Evolutionary conservation across 2,329 filamentous ascomycete genomes (phyloP).

Genomic region (Arthrobotrys megalospora): DNA sequence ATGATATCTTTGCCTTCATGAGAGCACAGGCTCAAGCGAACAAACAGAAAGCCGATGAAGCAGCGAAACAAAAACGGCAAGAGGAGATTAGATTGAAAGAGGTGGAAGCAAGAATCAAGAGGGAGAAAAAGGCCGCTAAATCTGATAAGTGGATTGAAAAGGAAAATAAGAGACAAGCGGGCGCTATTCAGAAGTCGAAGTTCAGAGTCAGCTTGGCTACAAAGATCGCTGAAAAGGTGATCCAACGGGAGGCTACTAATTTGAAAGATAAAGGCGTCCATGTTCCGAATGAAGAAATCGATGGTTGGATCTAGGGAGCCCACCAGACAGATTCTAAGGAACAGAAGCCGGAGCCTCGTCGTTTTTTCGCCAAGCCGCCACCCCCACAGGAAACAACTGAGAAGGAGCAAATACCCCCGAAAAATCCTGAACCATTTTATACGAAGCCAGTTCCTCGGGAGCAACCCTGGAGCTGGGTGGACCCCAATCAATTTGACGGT

Average conservation of each 20-base stretch:
- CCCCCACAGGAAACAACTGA: neutral
- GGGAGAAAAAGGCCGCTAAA: constrained; percentile 18
- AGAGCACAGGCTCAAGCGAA: neutral
- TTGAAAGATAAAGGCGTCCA: constrained; percentile 4
- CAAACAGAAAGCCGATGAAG: neutral
- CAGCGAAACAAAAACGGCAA: neutral
- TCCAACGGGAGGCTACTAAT: neutral
- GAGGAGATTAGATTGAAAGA: neutral
- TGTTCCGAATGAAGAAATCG: constrained; percentile 4
- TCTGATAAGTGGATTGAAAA: neutral
- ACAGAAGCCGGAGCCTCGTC: neutral
- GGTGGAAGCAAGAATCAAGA: constrained; percentile 4
- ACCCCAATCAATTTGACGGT: neutral
- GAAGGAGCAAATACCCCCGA: neutral
- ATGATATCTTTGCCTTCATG: neutral
- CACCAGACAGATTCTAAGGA: neutral
- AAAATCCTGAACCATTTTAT: neutral
- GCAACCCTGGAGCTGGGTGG: neutral
- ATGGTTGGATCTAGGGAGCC: constrained; percentile 24
- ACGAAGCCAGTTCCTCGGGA: no score
- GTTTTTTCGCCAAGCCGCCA: neutral
- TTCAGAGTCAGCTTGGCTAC: constrained; percentile 7
- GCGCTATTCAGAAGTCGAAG: constrained; percentile 9
- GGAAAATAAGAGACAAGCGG: constrained; percentile 14
- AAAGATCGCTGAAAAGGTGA: neutral